Base-by-base conservation (phyloP, 148 eudicot genomes). In the Camellia lanceoleosa region DNA sequence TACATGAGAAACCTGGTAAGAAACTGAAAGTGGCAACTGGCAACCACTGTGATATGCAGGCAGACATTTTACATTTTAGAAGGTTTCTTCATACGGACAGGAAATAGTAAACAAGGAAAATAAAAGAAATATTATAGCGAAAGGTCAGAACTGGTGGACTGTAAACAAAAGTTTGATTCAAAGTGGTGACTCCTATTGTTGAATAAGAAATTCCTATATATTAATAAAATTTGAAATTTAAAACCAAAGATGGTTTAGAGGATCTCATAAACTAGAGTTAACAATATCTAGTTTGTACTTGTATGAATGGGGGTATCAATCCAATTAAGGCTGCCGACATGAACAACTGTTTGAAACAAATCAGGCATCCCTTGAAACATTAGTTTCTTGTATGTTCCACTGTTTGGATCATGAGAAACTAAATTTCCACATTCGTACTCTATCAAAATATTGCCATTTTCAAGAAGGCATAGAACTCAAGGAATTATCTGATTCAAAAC, bases 371-470 rank as follows among this genome's bases (percentile, higher is more conserved):
- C 86, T 23, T 58, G 76, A 30, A 85, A 72, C 42, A 13, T 20
- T 15, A 87, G n/a, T 47, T 67, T 79, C 86, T 73, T 55, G 67
- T 67, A 85, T 58, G 41, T 77, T 62, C 77, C 79, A 11, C 54
- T 52, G 2, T 43, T 44, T 49, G 83, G 82, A 85, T 81, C 75
- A 72, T 79, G 82, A 69, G 84, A 65, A 72, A 80, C 84, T 63
- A 86, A 58, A 49, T n/a, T 58, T 47, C 83, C 87, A 23, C 83
- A 81, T 61, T 55, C 67, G 7, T 80, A 85, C 67, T 85, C 87
- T 7, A 85, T n/a, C 83, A 86, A 67, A 30, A 84, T 51, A 41
- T 83, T 76, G 3, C 86, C 86, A 68, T 84, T 84, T 51, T 80
- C 46, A 76, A 81, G n/a, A 9, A 83, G 46, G 70, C 86, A 84